Evolutionary conservation across 2,329 filamentous ascomycete genomes (phyloP).

Genomic region (Venturia carpophila): DNA sequence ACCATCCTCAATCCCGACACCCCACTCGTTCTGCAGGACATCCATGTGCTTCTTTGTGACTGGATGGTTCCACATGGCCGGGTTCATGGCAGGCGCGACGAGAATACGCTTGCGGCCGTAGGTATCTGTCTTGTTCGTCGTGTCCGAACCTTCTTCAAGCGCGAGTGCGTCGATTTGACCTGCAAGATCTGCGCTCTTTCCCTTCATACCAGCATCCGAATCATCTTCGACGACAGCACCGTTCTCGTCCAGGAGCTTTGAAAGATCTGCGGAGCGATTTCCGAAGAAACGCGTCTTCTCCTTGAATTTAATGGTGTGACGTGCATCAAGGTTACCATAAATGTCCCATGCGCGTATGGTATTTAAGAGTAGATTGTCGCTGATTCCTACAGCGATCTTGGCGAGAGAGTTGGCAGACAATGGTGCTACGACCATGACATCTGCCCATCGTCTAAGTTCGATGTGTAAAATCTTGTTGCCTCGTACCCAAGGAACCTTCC

Average conservation of each 20-base stretch:
- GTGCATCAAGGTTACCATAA: slow-evolving; percentile 48
- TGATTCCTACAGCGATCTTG: slow-evolving; percentile 71
- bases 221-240: slow-evolving; percentile 14
- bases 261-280: neutral
- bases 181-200: neutral
- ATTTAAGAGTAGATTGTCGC: slow-evolving; percentile 64
- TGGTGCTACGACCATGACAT: slow-evolving; percentile 72
- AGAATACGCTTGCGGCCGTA: slow-evolving; percentile 16
- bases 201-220: neutral
- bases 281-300: neutral
- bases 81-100: slow-evolving; percentile 62
- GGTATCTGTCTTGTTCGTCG: neutral
- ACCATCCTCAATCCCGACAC: slow-evolving; percentile 34
- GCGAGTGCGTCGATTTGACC: neutral
- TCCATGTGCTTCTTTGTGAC: slow-evolving; percentile 65
- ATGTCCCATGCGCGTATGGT: slow-evolving; percentile 86
- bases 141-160: neutral
- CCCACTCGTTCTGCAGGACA: slow-evolving; percentile 69
- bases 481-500: slow-evolving; percentile 68
- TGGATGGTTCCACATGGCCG: slow-evolving; percentile 81
- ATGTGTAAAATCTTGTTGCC: slow-evolving; percentile 84
- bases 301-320: slow-evolving; percentile 9
- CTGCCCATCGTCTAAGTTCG: slow-evolving; percentile 73
- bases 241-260: neutral
- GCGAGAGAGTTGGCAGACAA: slow-evolving; percentile 79